Evolutionary conservation across 371 early-diverging fungal species (phyloP), one percentile per base, ranked within the genome.

Genomic region (Dichotomocladium elegans): DNA sequence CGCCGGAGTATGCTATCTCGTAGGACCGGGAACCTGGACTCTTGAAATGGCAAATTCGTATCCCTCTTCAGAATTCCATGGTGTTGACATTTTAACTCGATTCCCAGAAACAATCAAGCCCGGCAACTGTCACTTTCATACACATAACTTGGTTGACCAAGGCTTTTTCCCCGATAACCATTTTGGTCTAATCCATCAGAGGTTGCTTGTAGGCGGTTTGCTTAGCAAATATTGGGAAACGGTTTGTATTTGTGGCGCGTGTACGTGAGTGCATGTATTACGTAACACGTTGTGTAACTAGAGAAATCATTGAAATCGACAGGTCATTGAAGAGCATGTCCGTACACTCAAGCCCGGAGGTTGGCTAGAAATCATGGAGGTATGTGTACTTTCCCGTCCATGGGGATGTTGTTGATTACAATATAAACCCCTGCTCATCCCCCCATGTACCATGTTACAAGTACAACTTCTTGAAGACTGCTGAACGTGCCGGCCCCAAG

Each of bases 141-240:
- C 70, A 11, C 62, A 70, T 48, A 83, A 83, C 47, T 67, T 83
- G 46, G 63, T 77, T n/a, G 74, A 81, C 19, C 60, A 70, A 1
- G 46, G 81, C 14, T 79, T 81, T 6, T 80, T 70, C 56, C 71
- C 77, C 3, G 76, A 79, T 44, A 64, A 77, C 46, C 53, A 64
- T 28, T 79, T 81, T 64, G 81, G 79, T 43, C 80, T 72, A 60
- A 63, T 82, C 33, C 73, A 80, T 55, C 77, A 81, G 53, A 64
- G 80, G 40, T 37, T 73, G 19, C 60, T 69, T 19, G 31, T 66
- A 10, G 42, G 69, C 22, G 68, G 65, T 6, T 51, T 74, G n/a
- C 64, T 64, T 3, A 15, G 60, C 5, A 29, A 27, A 4, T 58
- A 70, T 43, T 74, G 74, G 70, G 35, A 29, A 26, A 59, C 55